phyloP scores from a whole-genome alignment of 2,329 filamentous ascomycete species.

The Fusarium sp. region DNA sequence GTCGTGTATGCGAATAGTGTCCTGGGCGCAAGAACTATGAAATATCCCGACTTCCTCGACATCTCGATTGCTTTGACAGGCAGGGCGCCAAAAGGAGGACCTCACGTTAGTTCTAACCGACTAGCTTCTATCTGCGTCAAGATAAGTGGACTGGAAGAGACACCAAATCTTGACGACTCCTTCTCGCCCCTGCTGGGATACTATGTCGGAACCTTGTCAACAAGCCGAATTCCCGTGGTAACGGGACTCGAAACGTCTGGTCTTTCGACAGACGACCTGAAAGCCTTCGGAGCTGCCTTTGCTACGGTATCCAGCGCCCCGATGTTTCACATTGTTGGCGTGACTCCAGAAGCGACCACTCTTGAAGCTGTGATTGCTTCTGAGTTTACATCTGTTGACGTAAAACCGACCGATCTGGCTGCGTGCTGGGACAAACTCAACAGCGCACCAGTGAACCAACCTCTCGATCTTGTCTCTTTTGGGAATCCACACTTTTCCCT shows the following conservation, averaged over 20 bases:
- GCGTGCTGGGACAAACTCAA: constrained; percentile 32
- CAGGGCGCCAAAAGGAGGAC: constrained; percentile 31
- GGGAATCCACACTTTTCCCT: constrained; percentile 44
- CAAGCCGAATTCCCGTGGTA: constrained; percentile 32
- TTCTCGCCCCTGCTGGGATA: constrained; percentile 42
- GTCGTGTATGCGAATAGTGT: constrained; percentile 45
- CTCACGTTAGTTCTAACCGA: constrained; percentile 29
- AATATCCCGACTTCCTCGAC: constrained; percentile 41
- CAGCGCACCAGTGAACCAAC: background rate
- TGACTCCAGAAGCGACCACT: constrained; percentile 36
- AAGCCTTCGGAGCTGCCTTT: constrained; percentile 41
- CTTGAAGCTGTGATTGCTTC: constrained; percentile 4
- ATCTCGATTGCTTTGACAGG: constrained; percentile 39
- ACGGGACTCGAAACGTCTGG: constrained; percentile 21
- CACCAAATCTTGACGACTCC: constrained; percentile 25
- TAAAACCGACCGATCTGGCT: constrained; percentile 11
- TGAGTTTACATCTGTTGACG: background rate
- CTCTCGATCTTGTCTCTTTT: constrained; percentile 31
- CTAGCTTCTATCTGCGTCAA: constrained; percentile 33
- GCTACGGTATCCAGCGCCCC: constrained; percentile 41
- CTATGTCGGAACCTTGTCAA: constrained; percentile 27
- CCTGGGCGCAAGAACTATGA: constrained; percentile 40
- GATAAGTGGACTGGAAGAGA: constrained; percentile 44
- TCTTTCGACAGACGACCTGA: constrained; percentile 38
- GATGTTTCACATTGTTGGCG: constrained; percentile 42